phyloP scores from a whole-genome alignment of 495 filamentous ascomycete species.

The Aspergillus conjunctus region DNA sequence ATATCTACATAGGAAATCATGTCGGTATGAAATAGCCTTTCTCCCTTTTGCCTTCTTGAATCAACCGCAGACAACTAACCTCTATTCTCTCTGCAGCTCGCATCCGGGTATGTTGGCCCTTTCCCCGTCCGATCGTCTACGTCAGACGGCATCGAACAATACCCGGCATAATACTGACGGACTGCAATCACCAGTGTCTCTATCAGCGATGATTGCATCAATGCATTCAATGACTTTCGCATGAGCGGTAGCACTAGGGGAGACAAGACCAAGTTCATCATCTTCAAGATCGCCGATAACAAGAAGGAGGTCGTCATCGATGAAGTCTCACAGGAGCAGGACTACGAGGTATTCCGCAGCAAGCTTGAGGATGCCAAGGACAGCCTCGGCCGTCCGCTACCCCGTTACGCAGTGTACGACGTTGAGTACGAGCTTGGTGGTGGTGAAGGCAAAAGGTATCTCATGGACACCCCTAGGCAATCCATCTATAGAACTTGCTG shows the following conservation, averaged over 20 bases:
- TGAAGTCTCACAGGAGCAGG: slow-evolving; percentile 63
- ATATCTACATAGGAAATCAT: slow-evolving; percentile 38
- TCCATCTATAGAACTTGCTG: not conserved
- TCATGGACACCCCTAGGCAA: not conserved
- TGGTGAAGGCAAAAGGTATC: slow-evolving; percentile 81
- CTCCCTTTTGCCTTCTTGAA: slow-evolving; percentile 1
- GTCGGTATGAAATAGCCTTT: slow-evolving; percentile 38
- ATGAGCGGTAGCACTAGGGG: slow-evolving; percentile 74
- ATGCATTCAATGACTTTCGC: slow-evolving; percentile 87
- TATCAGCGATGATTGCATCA: slow-evolving; percentile 77
- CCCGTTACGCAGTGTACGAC: slow-evolving; percentile 92
- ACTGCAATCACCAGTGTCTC: slow-evolving; percentile 60
- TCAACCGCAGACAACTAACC: slow-evolving; percentile 19
- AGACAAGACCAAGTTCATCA: slow-evolving; percentile 82
- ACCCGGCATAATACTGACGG: slow-evolving; percentile 26
- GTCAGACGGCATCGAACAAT: not conserved
- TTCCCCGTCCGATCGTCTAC: slow-evolving; percentile 18
- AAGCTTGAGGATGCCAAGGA: slow-evolving; percentile 71
- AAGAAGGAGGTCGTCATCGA: slow-evolving; percentile 86
- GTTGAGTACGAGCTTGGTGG: slow-evolving; percentile 78
- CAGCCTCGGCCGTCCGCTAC: slow-evolving; percentile 65
- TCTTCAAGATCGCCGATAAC: slow-evolving; percentile 96
- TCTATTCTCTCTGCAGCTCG: slow-evolving; percentile 36
- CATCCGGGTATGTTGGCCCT: slow-evolving; percentile 46
- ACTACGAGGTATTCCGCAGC: slow-evolving; percentile 78